Conservation (phyloP, 495 filamentous ascomycete species). For the Neurospora africana region DNA sequence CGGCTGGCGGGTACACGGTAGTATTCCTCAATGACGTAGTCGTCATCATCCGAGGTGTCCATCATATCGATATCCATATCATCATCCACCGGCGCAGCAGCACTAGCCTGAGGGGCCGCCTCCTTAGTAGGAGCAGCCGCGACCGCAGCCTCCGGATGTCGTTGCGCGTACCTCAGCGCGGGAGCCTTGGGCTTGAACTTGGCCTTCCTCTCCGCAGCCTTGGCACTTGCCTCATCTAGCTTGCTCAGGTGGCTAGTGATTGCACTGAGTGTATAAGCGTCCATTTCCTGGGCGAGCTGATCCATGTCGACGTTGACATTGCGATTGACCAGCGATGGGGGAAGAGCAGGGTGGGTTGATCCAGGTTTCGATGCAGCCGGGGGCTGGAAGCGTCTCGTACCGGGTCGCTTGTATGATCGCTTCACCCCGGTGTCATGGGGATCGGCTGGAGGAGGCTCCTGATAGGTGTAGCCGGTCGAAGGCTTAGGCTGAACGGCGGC, state of each 20-base stretch:
- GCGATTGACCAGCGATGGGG: constrained; percentile 30
- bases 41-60: constrained; percentile 33
- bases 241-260: constrained; percentile 34
- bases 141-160: constrained; percentile 31
- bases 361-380: not conserved
- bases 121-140: not conserved
- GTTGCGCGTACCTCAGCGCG: constrained; percentile 34
- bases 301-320: constrained; percentile 33
- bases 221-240: constrained; percentile 21
- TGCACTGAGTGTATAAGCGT: constrained; percentile 37
- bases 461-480: not conserved
- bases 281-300: constrained; percentile 37
- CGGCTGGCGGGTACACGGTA: constrained; percentile 39
- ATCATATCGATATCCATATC: constrained; percentile 20
- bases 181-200: constrained; percentile 38
- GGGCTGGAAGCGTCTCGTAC: constrained; percentile 2
- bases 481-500: not conserved
- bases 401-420: constrained; percentile 14
- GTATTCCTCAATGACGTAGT: constrained; percentile 45
- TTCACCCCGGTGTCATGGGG: not conserved
- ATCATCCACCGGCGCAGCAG: constrained; percentile 13
- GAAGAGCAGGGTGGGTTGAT: constrained; percentile 20
- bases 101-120: constrained; percentile 10
- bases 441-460: not conserved
- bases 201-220: constrained; percentile 7